These are phyloP conservation scores for Gilbertella persicaria DNA, from an alignment of 371 early-diverging fungal species.

Conservation along the genomic window DNA sequence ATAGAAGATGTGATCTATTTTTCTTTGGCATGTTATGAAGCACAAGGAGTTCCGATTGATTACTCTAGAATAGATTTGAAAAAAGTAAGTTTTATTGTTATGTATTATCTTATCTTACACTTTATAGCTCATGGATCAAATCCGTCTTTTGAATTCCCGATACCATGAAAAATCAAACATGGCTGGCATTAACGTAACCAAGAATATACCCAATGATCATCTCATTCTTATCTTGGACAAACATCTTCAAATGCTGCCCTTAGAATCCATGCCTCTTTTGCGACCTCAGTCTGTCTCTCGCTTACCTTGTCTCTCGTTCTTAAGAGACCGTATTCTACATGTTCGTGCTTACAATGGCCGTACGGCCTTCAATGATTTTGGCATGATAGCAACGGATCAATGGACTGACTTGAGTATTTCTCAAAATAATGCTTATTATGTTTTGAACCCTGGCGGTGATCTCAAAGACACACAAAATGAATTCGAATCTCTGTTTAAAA, in stretches of 20 bases:
- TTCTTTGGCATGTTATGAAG: conserved; percentile 62
- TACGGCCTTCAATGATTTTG: conserved; percentile 9
- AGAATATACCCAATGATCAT: conserved; percentile 50
- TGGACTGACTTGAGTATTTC: conserved; percentile 55
- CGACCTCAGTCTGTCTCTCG: conserved; percentile 76
- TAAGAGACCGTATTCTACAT: conserved; percentile 66
- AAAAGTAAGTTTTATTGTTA: conserved; percentile 30
- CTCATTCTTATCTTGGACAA: conserved; percentile 84
- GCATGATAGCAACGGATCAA: not conserved
- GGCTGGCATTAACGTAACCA: conserved; percentile 19
- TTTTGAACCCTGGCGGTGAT: conserved; percentile 91
- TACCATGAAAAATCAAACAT: conserved; percentile 28
- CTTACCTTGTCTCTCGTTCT: conserved; percentile 74
- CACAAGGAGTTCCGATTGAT: conserved; percentile 47
- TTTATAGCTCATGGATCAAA: conserved; percentile 23
- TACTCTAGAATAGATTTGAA: conserved; percentile 57
- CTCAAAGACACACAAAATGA: conserved; percentile 77
- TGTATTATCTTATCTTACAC: not conserved
- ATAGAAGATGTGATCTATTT: conserved; percentile 75
- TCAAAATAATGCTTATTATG: conserved; percentile 63
- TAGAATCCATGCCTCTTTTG: conserved; percentile 81
- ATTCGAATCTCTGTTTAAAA: conserved; percentile 64
- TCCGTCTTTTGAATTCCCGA: conserved; percentile 13
- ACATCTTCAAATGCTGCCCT: conserved; percentile 77
- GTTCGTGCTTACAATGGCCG: conserved; percentile 19